Evolutionary conservation across 495 filamentous ascomycete species (phyloP).

Genomic region (Tetracladium marchalianum): DNA sequence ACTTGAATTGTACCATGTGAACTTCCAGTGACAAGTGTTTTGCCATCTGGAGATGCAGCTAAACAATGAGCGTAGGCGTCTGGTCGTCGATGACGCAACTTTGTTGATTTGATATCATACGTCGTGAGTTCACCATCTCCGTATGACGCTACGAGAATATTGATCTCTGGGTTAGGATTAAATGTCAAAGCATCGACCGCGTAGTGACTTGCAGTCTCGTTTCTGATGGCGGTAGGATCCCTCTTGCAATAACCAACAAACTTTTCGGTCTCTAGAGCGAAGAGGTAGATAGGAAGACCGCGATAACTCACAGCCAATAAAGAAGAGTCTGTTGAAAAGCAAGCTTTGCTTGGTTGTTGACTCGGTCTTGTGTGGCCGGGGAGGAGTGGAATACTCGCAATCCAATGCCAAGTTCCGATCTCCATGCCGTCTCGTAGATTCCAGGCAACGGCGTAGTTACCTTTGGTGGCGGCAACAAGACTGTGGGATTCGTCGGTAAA

Average conservation of each 20-base stretch:
- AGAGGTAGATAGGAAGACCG: slow-evolving; percentile 18
- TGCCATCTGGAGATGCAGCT: slow-evolving; percentile 23
- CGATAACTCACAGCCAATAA: slow-evolving; percentile 14
- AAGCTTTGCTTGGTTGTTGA: too few species aligned
- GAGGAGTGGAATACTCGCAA: too few species aligned
- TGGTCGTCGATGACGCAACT: too few species aligned
- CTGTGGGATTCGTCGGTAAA: too few species aligned
- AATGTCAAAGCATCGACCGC: slow-evolving; percentile 20
- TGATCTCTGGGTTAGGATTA: slow-evolving; percentile 24
- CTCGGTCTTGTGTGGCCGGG: too few species aligned
- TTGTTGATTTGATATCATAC: slow-evolving; percentile 10
- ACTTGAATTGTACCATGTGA: slow-evolving; percentile 22
- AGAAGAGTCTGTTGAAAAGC: too few species aligned
- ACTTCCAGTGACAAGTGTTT: slow-evolving; percentile 19
- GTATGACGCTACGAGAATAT: slow-evolving; percentile 22
- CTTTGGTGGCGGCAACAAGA: too few species aligned
- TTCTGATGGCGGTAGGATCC: slow-evolving; percentile 12
- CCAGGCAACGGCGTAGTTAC: too few species aligned
- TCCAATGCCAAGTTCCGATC: too few species aligned
- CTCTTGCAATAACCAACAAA: slow-evolving; percentile 22
- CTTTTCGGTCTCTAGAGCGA: slow-evolving; percentile 19
- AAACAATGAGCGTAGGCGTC: slow-evolving; percentile 2
- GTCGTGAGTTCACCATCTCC: slow-evolving; percentile 23
- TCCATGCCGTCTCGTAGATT: too few species aligned
- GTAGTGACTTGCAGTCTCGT: slow-evolving; percentile 5